These are phyloP conservation scores for Pythium chondricola DNA, from an alignment of 352 stramenopile genomes.

Conservation along the genomic window DNA sequence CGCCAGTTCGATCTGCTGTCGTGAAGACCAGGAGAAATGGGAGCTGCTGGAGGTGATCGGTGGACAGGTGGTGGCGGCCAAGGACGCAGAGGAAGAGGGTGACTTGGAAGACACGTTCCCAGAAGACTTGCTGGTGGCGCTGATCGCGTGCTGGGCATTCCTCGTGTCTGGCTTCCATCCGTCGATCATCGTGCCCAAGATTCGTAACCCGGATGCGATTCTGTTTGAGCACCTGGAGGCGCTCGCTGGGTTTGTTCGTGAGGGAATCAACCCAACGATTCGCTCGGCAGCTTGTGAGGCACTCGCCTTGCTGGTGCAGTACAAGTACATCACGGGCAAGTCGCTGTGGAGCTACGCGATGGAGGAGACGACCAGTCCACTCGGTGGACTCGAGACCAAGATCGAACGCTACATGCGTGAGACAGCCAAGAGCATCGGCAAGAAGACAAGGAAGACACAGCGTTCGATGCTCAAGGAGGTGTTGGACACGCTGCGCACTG, in stretches of 20 bases:
- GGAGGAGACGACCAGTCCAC: constrained; percentile 30
- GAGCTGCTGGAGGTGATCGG: constrained; percentile 48
- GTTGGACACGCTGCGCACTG: constrained; percentile 48
- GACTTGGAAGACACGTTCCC: constrained; percentile 38
- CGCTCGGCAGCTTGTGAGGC: constrained; percentile 46
- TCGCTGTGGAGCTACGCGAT: constrained; percentile 39
- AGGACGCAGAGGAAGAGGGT: constrained; percentile 39
- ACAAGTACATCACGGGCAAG: constrained; percentile 42
- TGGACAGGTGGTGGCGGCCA: constrained; percentile 30
- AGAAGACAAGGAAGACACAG: constrained; percentile 64
- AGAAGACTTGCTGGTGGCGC: constrained; percentile 38
- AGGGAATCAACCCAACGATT: constrained; percentile 32
- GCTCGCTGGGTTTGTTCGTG: constrained; percentile 43
- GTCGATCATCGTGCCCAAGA: constrained; percentile 34
- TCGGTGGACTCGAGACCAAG: constrained; percentile 42
- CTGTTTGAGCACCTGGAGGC: constrained; percentile 46
- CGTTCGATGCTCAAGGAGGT: constrained; percentile 65
- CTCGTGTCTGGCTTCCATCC: constrained; percentile 42
- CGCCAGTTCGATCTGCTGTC: constrained; percentile 47
- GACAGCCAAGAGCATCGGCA: constrained; percentile 61
- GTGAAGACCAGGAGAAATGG: constrained; percentile 58
- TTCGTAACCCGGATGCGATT: constrained; percentile 41
- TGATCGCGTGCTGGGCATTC: constrained; percentile 67
- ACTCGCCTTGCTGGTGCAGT: constrained; percentile 52
- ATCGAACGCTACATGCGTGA: constrained; percentile 58